Base-by-base conservation (phyloP, 441 rosid species). In the Rhodomyrtus psidioides region DNA sequence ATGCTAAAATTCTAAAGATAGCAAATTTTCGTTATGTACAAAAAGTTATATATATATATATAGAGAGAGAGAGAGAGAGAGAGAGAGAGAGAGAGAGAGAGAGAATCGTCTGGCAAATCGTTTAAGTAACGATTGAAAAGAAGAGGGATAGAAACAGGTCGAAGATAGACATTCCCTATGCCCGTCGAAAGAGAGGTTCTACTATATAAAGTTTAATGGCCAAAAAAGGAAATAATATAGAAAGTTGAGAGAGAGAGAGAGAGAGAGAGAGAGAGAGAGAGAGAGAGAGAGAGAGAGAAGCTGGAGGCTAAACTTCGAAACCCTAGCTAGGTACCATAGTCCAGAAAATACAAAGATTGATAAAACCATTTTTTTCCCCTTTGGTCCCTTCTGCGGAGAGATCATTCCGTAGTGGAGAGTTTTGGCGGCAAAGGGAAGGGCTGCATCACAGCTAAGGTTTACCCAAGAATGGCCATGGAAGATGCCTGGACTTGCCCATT, bases 21-120 rank as follows among this genome's bases (percentile, higher is more conserved):
- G 23, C 76, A 19, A 34, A 9, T 65, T 21, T 17, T 30, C 13
- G 44, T 65, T 34, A 9, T 30, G 74, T 28, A 60, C 34, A 28
- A 28, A 28, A 28, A 28, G 21, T 28, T 60, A 6, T 0, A 4
- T 1, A 4, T n/a, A n/a, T n/a, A n/a, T n/a, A n/a, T n/a, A n/a
- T n/a, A n/a, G n/a, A n/a, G n/a, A n/a, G n/a, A n/a, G n/a, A n/a
- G n/a, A n/a, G n/a, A n/a, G n/a, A n/a, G n/a, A n/a, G n/a, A n/a
- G n/a, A n/a, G n/a, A n/a, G n/a, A n/a, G n/a, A n/a, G n/a, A n/a
- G n/a, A n/a, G n/a, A n/a, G n/a, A n/a, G n/a, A 17, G 24, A 17
- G 44, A 62, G 30, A 62, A 62, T 62, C 24, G 9, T 1, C 4
- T 21, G 24, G 75, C 2, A 30, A 65, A 65, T 30, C 44, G 13